Percentiles rank a stretch among this genome's conserved stretches.
Evolutionary conservation across 1,139 yeast species (phyloP).

Genomic region (Blastobotrys elegans): DNA sequence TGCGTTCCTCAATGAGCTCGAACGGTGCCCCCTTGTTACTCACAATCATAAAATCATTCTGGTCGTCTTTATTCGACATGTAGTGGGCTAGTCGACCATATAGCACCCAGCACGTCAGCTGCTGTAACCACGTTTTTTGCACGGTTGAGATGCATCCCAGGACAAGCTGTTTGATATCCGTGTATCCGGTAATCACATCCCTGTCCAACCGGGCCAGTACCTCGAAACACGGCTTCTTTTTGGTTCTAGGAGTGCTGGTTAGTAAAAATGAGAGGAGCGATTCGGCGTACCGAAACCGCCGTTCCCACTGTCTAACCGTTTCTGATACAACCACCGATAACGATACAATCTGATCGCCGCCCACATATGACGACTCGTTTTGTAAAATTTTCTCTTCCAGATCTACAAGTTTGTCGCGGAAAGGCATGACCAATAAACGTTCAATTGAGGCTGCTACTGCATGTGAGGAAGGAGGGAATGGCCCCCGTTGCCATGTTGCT

Average conservation of each 20-base stretch:
- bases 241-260: neutral
- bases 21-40: constrained; percentile 5
- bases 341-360: constrained; percentile 24
- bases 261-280: constrained; percentile 17
- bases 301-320: constrained; percentile 22
- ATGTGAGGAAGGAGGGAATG: constrained; percentile 22
- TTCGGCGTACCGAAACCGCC: constrained; percentile 21
- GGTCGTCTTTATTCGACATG: constrained; percentile 3
- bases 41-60: constrained; percentile 19
- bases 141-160: constrained; percentile 21
- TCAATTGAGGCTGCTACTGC: constrained; percentile 21
- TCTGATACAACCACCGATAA: constrained; percentile 21
- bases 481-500: constrained; percentile 14
- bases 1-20: constrained; percentile 11
- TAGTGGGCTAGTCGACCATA: constrained; percentile 25
- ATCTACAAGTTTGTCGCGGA: constrained; percentile 17
- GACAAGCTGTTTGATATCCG: constrained; percentile 20
- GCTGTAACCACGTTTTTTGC: constrained; percentile 25
- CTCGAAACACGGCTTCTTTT: constrained; percentile 17
- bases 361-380: constrained; percentile 24
- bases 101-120: constrained; percentile 26
- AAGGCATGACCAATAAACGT: constrained; percentile 16
- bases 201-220: constrained; percentile 18
- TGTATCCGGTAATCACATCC: constrained; percentile 22
- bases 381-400: constrained; percentile 21